Evolutionary conservation across 2,329 filamentous ascomycete genomes (phyloP), one percentile per base, ranked within the genome.

Genomic region (Rhynchosporium graminicola): DNA sequence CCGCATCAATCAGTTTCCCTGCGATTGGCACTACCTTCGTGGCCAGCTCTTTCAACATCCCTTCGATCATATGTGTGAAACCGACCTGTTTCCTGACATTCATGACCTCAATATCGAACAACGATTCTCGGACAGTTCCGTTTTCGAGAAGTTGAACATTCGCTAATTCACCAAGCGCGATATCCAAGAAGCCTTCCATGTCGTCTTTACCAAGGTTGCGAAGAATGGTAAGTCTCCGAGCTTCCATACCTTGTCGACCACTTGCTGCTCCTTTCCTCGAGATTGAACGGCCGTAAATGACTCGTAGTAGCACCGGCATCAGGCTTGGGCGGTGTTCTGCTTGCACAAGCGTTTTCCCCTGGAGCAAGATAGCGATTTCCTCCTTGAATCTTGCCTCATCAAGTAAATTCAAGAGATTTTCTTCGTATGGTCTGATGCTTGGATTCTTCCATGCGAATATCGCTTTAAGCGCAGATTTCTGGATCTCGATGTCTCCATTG

Each of bases 381-480:
- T 98, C 95, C 72, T 92, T 91, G 77, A 98, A 97, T 55, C 91
- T 85, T 29, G 90, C 87, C 66, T 98, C 95, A 68, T 99, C 95
- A 8, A 98, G 83, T 1, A 99, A 80, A 69, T 92, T 93, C 65
- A 92, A 83, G 29, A 99, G 77, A 69, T 93, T 91, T 69, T 97
- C 92, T 70, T 92, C 86, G 72, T 98, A 97, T 0, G 87, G 82
- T 63, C 83, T 83, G 56, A 99, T 80, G 8, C 83, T 86, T 2
- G 88, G 82, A 62, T 90, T 85, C 74, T 97, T 98, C 94, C 95
- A 99, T 0, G 92, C 86, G 58, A 97, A 81, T 7, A 99, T 84
- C 8, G 89, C 90, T 74, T 92, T 93, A 42, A 99, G 81, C 0
- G 92, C 87, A 51, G 88, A 85, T 68, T 89, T 94, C 74, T 99